Evolutionary conservation across 371 early-diverging fungal genomes (phyloP).

Genomic region (Rhizopus arrhizus): DNA sequence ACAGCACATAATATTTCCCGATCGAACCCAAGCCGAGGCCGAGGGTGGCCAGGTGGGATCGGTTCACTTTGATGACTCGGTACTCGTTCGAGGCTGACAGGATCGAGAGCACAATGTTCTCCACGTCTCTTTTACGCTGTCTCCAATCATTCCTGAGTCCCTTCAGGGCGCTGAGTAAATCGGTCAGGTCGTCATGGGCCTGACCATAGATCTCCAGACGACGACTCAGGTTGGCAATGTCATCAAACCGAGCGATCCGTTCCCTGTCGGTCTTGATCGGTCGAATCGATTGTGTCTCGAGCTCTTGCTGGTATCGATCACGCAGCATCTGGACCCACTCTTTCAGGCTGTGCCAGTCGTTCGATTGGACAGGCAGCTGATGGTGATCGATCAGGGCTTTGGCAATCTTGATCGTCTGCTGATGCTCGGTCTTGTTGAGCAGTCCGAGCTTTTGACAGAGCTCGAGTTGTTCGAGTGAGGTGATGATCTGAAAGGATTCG

Average conservation of each 20-base stretch:
- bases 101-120: constrained; percentile 35
- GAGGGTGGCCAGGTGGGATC: constrained; percentile 21
- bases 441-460: constrained; percentile 26
- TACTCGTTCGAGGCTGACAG: constrained; percentile 18
- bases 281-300: constrained; percentile 28
- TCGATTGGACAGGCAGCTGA: constrained; percentile 17
- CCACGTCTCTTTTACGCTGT: constrained; percentile 31
- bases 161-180: constrained; percentile 25
- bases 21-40: constrained; percentile 31
- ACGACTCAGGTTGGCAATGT: constrained; percentile 21
- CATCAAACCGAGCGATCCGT: constrained; percentile 23
- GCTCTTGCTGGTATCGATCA: constrained; percentile 27
- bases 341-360: constrained; percentile 25
- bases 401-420: constrained; percentile 26
- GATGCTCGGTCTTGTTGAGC: constrained; percentile 29
- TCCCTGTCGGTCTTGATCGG: constrained; percentile 21
- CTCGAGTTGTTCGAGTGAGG: constrained; percentile 36
- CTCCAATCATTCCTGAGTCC: constrained; percentile 35
- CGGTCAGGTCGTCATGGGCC: constrained; percentile 35
- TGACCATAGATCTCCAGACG: constrained; percentile 31
- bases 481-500: constrained; percentile 29
- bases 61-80: constrained; percentile 27
- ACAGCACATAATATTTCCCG: constrained; percentile 32
- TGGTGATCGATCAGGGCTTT: constrained; percentile 24
- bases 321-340: constrained; percentile 31